Conservation (phyloP, 768 basidiomycete species). For the Lactarius tabidus region DNA sequence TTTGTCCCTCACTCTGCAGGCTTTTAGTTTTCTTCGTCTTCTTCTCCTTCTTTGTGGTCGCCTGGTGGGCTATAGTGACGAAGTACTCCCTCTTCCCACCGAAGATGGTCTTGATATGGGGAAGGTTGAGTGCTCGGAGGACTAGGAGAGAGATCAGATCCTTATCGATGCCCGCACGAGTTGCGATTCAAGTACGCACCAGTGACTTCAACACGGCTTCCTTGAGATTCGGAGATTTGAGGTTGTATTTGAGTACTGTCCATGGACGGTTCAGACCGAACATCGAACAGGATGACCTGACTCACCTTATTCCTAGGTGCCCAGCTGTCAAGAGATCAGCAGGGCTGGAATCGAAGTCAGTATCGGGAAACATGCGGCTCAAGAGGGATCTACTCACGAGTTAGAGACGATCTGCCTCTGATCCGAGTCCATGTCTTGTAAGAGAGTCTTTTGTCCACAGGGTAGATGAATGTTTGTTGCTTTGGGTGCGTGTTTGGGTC, state of each 20-base stretch:
- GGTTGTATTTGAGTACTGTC: too few species aligned
- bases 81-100: not conserved
- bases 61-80: not conserved
- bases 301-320: not conserved
- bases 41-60: not conserved
- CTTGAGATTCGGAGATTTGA: not conserved
- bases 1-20: not conserved
- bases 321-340: not conserved
- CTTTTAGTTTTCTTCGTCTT: not conserved
- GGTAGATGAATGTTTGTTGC: not conserved
- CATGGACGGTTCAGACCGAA: not conserved
- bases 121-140: not conserved
- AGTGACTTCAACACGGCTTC: not conserved
- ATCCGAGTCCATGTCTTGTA: not conserved
- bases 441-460: not conserved
- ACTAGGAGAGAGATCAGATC: not conserved
- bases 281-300: not conserved
- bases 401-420: not conserved
- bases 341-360: not conserved
- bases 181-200: not conserved
- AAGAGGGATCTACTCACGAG: not conserved
- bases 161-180: not conserved
- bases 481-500: not conserved
- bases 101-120: not conserved
- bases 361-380: not conserved